Conservation (phyloP, 169 alveolate species). For the Cryptosporidium parvum region DNA sequence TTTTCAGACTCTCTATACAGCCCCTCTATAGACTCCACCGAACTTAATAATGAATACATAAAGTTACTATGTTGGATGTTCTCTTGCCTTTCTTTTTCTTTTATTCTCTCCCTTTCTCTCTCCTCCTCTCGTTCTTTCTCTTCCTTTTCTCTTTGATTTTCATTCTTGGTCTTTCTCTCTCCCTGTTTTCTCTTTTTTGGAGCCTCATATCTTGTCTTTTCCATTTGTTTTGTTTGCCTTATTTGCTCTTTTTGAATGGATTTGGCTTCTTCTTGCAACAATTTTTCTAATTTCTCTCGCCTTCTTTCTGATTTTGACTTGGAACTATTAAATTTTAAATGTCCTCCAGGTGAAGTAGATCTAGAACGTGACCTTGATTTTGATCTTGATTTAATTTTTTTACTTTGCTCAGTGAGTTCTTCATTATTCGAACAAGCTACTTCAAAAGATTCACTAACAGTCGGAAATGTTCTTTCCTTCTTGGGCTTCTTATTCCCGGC, state of each 20-base stretch:
- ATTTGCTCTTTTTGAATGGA: not conserved
- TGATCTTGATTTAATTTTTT: too few relatives aligned
- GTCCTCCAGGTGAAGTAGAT: too few relatives aligned
- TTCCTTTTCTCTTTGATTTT: not conserved
- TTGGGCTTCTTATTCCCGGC: too few relatives aligned
- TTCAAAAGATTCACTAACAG: too few relatives aligned
- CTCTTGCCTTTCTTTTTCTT: not conserved
- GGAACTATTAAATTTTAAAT: not conserved
- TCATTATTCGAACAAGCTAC: too few relatives aligned
- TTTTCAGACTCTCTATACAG: not conserved
- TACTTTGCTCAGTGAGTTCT: too few relatives aligned
- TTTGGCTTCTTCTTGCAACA: not conserved
- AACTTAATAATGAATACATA: not conserved
- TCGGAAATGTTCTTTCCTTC: too few relatives aligned
- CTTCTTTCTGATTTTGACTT: not conserved
- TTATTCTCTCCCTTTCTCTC: not conserved
- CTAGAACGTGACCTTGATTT: too few relatives aligned
- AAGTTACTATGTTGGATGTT: not conserved
- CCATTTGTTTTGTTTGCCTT: not conserved
- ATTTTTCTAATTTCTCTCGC: not conserved
- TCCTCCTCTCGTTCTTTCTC: not conserved
- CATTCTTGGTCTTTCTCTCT: not conserved
- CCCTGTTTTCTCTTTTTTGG: not conserved
- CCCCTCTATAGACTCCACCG: not conserved
- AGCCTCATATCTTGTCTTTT: not conserved